Base-by-base conservation (phyloP, 208 protist species). In the Vickermania ingenoplastis region DNA sequence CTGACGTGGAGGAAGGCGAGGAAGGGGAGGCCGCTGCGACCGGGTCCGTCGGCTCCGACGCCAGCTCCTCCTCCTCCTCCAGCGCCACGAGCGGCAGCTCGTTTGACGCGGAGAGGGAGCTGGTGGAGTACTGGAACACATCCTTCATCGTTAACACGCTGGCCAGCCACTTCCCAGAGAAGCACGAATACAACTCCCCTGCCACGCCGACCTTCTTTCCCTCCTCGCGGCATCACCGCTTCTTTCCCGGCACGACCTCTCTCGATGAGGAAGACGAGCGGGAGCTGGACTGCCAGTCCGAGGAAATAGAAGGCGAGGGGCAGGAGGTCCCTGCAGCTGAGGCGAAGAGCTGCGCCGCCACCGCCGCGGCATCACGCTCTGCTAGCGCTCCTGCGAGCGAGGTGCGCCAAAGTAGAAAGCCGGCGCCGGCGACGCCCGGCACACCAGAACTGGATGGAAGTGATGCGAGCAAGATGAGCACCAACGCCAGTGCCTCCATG, bases 131-230 rank as follows among this genome's bases (percentile, higher is more conserved):
- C 36, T 45, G 36, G 36, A 45, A 45, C 17, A 45, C 7, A n/a
- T 45, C 36, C 36, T 17, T 45, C 11, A 45, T 45, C 17, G 36
- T 45, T 7, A 45, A 17, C 26, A 29, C 24, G 2, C 26, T 56
- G 4, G 3, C 31, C 17, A 24, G 28, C 48, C 17, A 3, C 30
- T 3, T 57, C 2, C 48, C 48, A 29, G 53, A 57, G 53, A 2
- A 5, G 31, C 41, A 55, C 25, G 27, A 22, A 29, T 50, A 62
- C 56, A 29, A 45, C 11, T 24, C 17, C 27, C 67, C 36, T 36
- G 55, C 65, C 21, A 61, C 64, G 13, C 68, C 73, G 24, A 67
- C 73, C 2, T 75, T 72, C 27, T 48, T 72, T 17, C 73, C 73
- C 23, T 75, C 60, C 14, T 49, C 58, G 1, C 63, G 69, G 1